A percentile compares a stretch with the other conserved stretches of the same genome.
Evolutionary conservation across 768 basidiomycete genomes (phyloP).

Genomic region (Lepiota brunneoincarnata): DNA sequence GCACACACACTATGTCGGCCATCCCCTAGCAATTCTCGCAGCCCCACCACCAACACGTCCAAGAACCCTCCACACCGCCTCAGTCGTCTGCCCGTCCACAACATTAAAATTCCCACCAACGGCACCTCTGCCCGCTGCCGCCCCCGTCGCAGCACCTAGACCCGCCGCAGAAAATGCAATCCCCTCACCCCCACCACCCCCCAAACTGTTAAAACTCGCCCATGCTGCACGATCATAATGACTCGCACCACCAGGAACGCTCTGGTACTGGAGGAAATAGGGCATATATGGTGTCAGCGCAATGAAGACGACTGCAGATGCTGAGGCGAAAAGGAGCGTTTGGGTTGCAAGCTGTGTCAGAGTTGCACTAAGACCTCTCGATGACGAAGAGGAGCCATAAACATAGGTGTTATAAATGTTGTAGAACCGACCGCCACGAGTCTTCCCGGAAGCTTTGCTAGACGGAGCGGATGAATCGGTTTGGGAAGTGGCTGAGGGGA

Average conservation of each 20-base stretch:
- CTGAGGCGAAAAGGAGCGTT: conserved; percentile 56
- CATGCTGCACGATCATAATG: conserved; percentile 79
- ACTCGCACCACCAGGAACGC: conserved; percentile 61
- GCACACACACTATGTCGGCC: conserved; percentile 57
- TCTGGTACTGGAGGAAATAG: conserved; percentile 33
- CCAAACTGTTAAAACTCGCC: conserved; percentile 77
- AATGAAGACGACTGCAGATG: conserved; percentile 59
- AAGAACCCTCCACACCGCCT: conserved; percentile 66
- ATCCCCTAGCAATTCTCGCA: conserved; percentile 71
- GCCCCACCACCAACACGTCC: conserved; percentile 74
- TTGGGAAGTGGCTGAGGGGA: conserved; percentile 11
- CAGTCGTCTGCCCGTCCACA: conserved; percentile 44
- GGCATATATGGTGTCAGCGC: conserved; percentile 60
- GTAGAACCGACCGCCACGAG: conserved; percentile 61
- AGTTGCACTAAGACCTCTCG: conserved; percentile 8
- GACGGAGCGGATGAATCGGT: conserved; percentile 9
- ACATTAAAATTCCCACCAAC: conserved; percentile 67
- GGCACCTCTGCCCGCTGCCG: conserved; percentile 15
- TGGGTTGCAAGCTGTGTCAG: conserved; percentile 37
- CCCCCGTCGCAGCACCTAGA: conserved; percentile 10
- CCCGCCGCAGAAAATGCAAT: conserved; percentile 5
- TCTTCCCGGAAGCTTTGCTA: conserved; percentile 16
- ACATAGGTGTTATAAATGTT: conserved; percentile 83
- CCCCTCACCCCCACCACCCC: conserved; percentile 36
- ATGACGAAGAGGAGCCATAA: conserved; percentile 32